These are phyloP conservation scores for Cinchona pubescens DNA, from an alignment of 257 asterid species.

Conservation along the genomic window DNA sequence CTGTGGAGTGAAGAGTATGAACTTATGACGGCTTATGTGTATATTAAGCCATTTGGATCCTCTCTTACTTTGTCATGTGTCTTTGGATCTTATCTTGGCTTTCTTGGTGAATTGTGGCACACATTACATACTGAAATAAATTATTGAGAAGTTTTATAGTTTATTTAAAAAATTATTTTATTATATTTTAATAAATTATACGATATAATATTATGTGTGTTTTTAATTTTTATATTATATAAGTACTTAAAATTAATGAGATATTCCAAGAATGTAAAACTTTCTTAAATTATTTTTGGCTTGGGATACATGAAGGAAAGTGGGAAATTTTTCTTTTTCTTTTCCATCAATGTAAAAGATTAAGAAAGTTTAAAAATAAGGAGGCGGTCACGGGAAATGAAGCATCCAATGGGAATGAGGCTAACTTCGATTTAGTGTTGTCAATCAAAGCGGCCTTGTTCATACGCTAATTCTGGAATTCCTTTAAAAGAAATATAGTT, in stretches of 20 bases:
- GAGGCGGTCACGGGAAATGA: background rate
- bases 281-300: too few species aligned
- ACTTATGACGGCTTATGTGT: slow-evolving; percentile 7
- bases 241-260: too few species aligned
- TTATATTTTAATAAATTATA: too few species aligned
- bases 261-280: too few species aligned
- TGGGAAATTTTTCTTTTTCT: background rate
- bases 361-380: background rate
- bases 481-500: background rate
- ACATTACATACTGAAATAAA: background rate
- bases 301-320: too few species aligned
- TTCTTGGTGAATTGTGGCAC: background rate
- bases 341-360: background rate
- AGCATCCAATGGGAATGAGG: background rate
- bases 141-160: too few species aligned
- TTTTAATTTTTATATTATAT: too few species aligned
- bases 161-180: too few species aligned
- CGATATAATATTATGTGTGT: too few species aligned
- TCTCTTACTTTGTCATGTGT: slow-evolving; percentile 20
- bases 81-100: background rate
- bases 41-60: slow-evolving; percentile 18
- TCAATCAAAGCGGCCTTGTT: background rate
- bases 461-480: too few species aligned
- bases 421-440: background rate
- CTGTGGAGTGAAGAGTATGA: background rate